phyloP scores from a whole-genome alignment of 2,329 filamentous ascomycete species.

The Drechslerella dactyloides region DNA sequence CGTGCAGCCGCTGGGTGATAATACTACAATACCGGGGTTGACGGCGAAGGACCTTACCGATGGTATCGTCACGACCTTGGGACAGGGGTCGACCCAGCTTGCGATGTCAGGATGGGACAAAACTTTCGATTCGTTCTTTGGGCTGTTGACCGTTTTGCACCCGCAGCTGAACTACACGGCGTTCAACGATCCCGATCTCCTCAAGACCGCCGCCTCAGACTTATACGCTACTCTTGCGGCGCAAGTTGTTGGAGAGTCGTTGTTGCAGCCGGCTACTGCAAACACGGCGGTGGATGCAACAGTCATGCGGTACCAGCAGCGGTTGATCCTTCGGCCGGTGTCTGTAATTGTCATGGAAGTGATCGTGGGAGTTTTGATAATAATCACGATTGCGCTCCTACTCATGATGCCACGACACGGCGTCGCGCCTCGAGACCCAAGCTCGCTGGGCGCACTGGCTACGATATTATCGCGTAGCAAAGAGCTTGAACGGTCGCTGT shows the following conservation, averaged over 20 bases:
- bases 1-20: slow-evolving; percentile 13
- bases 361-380: slow-evolving; percentile 34
- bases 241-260: slow-evolving; percentile 24
- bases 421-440: slow-evolving; percentile 37
- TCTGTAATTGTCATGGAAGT: slow-evolving; percentile 48
- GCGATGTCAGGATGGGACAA: slow-evolving; percentile 9
- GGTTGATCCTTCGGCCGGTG: slow-evolving; percentile 42
- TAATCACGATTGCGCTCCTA: slow-evolving; percentile 24
- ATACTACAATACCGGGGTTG: slow-evolving; percentile 10
- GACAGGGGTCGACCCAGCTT: neutral
- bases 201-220: slow-evolving; percentile 23
- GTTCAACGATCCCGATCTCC: slow-evolving; percentile 35
- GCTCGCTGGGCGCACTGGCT: slow-evolving; percentile 46
- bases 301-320: slow-evolving; percentile 26
- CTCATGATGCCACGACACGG: slow-evolving; percentile 32
- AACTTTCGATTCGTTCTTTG: slow-evolving; percentile 34
- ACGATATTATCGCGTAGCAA: slow-evolving; percentile 41
- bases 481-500: slow-evolving; percentile 32
- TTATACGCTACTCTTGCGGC: slow-evolving; percentile 34
- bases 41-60: slow-evolving; percentile 34
- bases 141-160: slow-evolving; percentile 10
- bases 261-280: slow-evolving; percentile 1
- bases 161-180: slow-evolving; percentile 34
- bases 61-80: slow-evolving; percentile 12
- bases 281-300: slow-evolving; percentile 15